phyloP scores from a whole-genome alignment of 768 basidiomycete species.

The Lyophyllum semitale region DNA sequence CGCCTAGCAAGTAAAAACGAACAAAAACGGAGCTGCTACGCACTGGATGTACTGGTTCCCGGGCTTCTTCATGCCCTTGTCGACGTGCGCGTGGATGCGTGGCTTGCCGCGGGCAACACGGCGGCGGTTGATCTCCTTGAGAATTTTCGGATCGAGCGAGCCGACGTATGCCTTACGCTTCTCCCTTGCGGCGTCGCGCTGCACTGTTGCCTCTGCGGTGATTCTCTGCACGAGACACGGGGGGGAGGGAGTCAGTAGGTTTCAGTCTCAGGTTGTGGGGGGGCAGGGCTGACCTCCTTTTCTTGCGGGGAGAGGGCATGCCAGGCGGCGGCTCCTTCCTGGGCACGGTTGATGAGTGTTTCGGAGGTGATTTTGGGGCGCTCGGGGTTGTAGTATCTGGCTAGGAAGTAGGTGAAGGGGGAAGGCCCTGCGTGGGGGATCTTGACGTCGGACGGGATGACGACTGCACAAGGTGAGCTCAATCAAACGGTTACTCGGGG shows the following conservation, averaged over 20 bases:
- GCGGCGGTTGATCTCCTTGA: conserved; percentile 33
- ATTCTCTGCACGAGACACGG: conserved; percentile 24
- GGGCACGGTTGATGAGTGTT: background rate
- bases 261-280: too few relatives aligned
- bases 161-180: conserved; percentile 29
- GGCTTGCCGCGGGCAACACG: conserved; percentile 26
- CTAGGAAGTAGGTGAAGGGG: conserved; percentile 2
- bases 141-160: conserved; percentile 13
- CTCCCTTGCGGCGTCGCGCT: conserved; percentile 19
- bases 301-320: conserved; percentile 28
- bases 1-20: background rate
- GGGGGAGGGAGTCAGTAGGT: background rate
- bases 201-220: background rate
- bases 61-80: background rate
- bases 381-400: background rate
- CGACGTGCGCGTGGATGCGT: conserved; percentile 9
- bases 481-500: background rate
- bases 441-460: background rate
- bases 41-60: background rate
- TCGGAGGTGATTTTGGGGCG: background rate
- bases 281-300: conserved; percentile 39
- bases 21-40: background rate
- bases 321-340: conserved; percentile 25
- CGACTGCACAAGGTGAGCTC: conserved; percentile 1
- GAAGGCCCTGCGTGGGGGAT: background rate